A percentile compares a stretch with the other conserved stretches of the same genome.
phyloP scores from a whole-genome alignment of 2,329 filamentous ascomycete species.

The Proliferodiscus dingleyae region DNA sequence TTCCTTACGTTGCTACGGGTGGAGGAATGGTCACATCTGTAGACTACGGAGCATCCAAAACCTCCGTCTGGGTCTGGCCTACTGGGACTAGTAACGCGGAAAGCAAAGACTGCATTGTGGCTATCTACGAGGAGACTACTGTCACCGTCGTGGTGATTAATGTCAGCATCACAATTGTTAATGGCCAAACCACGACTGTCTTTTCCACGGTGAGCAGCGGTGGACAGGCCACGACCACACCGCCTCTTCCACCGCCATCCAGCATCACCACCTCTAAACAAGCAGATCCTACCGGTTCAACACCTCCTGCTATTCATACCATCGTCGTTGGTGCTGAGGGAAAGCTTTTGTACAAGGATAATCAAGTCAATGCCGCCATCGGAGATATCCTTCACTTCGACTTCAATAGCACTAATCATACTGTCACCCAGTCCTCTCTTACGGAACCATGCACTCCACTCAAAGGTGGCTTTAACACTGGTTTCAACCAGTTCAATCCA shows the following conservation, averaged over 20 bases:
- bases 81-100: conserved; percentile 12
- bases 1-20: conserved; percentile 6
- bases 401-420: conserved; percentile 69
- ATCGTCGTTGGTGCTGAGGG: conserved; percentile 12
- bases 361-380: conserved; percentile 51
- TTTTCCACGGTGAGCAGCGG: conserved; percentile 8
- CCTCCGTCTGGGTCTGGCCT: conserved; percentile 16
- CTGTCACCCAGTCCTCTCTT: conserved; percentile 65
- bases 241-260: background rate
- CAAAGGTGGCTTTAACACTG: conserved; percentile 61
- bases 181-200: conserved; percentile 4
- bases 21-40: conserved; percentile 12
- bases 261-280: background rate
- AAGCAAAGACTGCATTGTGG: conserved; percentile 15
- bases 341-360: conserved; percentile 47
- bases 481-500: conserved; percentile 57
- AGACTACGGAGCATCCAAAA: conserved; percentile 5
- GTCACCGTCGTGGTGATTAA: conserved; percentile 12
- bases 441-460: conserved; percentile 54
- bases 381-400: conserved; percentile 68
- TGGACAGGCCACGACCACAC: background rate
- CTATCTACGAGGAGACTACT: conserved; percentile 13
- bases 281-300: background rate
- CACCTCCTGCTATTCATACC: conserved; percentile 1
- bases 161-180: background rate